Conservation (phyloP, 805 yeast species). For the Candida nonsorbophila region DNA sequence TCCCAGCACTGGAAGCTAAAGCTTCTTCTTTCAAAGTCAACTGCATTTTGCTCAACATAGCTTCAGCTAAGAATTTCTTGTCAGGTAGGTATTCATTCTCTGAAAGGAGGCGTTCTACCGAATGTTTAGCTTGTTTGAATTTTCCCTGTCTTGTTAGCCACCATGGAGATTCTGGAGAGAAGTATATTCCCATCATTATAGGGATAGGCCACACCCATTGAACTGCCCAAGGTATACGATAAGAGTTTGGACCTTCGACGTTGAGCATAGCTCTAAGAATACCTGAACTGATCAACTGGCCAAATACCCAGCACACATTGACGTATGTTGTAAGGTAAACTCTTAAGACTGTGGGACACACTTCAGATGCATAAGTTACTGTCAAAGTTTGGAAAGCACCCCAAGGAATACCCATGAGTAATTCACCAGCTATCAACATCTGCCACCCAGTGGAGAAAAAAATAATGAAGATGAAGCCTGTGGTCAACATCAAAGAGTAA, state of each 20-base stretch:
- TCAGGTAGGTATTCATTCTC: constrained; percentile 23
- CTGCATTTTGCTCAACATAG: constrained; percentile 38
- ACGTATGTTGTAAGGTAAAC: constrained; percentile 42
- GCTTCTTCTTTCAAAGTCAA: constrained; percentile 36
- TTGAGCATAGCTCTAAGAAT: constrained; percentile 31
- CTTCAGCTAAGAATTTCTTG: constrained; percentile 24
- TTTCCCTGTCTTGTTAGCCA: constrained; percentile 41
- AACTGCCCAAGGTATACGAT: constrained; percentile 48
- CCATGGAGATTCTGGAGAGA: constrained; percentile 55
- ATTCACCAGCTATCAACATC: constrained; percentile 34
- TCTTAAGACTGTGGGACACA: constrained; percentile 45
- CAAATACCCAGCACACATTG: constrained; percentile 48
- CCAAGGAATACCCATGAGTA: constrained; percentile 43
- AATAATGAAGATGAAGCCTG: constrained; percentile 36
- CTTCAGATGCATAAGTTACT: constrained; percentile 50
- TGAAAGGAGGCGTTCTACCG: constrained; percentile 28
- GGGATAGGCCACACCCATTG: constrained; percentile 57
- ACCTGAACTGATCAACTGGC: constrained; percentile 51
- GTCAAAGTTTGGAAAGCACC: constrained; percentile 47
- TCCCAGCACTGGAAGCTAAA: constrained; percentile 12
- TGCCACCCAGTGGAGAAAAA: constrained; percentile 37
- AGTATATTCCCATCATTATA: constrained; percentile 30
- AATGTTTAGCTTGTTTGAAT: constrained; percentile 35
- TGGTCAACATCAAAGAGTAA: constrained; percentile 17
- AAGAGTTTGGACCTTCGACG: constrained; percentile 28